Percentiles rank a stretch among this genome's conserved stretches.
Evolutionary conservation across 2,329 filamentous ascomycete species (phyloP).

Genomic region (Grosmannia penicillata): DNA sequence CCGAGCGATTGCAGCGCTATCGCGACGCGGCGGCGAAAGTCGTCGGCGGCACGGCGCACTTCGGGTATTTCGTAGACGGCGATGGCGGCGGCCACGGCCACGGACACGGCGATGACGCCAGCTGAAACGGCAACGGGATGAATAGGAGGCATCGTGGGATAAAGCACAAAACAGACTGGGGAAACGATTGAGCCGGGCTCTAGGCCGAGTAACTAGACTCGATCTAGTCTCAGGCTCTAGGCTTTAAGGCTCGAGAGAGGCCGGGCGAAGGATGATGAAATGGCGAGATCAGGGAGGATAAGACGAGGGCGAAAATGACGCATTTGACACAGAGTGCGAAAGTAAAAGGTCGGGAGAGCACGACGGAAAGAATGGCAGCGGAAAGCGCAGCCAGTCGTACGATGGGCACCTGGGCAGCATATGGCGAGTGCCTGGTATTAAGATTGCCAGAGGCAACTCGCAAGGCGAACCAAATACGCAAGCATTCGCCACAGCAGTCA

Average conservation of each 20-base stretch:
- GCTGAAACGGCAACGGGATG: conserved; percentile 41
- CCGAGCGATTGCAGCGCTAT: conserved; percentile 43
- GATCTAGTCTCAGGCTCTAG: no score
- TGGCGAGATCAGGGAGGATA: not conserved
- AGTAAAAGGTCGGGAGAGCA: no score
- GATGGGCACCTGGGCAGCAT: no score
- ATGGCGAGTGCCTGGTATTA: no score
- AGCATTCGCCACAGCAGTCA: conserved; percentile 4
- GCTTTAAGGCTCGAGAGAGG: not conserved
- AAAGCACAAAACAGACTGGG: no score
- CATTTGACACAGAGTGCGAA: no score
- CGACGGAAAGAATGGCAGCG: no score
- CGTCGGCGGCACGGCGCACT: conserved; percentile 44
- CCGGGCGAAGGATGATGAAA: not conserved
- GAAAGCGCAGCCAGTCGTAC: no score
- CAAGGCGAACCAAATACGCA: not conserved
- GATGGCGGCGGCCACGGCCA: conserved; percentile 42
- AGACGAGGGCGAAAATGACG: not conserved
- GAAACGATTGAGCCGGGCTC: no score
- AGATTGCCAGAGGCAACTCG: conserved; percentile 1
- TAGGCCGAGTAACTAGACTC: no score
- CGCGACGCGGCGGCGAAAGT: conserved; percentile 46
- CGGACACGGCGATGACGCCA: conserved; percentile 41
- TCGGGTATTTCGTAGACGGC: conserved; percentile 51
- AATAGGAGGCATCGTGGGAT: conserved; percentile 42